These are phyloP conservation scores for Metschnikowia continentalis DNA, from an alignment of 805 yeast species.

Conservation along the genomic window DNA sequence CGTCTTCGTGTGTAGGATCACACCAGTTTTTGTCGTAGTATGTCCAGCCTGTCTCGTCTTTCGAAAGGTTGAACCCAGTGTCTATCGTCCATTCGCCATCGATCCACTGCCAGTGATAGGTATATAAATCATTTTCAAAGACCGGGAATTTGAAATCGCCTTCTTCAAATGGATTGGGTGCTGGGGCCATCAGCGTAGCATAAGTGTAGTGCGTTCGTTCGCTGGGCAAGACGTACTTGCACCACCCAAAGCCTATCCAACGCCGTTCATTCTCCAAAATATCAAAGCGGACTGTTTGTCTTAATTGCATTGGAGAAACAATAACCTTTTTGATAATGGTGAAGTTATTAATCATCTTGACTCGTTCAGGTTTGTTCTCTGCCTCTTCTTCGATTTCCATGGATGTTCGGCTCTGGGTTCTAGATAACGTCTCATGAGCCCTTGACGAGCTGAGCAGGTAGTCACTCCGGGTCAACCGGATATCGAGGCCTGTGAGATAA, in stretches of 20 bases:
- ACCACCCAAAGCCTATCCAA: slow-evolving; percentile 63
- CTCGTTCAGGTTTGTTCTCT: slow-evolving; percentile 7
- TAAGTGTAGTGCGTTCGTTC: slow-evolving; percentile 50
- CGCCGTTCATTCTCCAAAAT: slow-evolving; percentile 56
- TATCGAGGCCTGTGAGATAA: slow-evolving; percentile 40
- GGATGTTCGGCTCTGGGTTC: slow-evolving; percentile 11
- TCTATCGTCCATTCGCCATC: slow-evolving; percentile 51
- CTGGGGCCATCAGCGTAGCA: slow-evolving; percentile 28
- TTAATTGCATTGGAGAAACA: slow-evolving; percentile 39
- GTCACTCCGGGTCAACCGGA: slow-evolving; percentile 14
- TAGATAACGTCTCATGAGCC: slow-evolving; percentile 14
- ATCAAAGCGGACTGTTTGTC: slow-evolving; percentile 47
- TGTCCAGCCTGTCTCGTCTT: slow-evolving; percentile 48
- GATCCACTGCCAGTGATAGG: slow-evolving; percentile 54
- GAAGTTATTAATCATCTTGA: slow-evolving; percentile 31
- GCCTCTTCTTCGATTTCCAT: slow-evolving; percentile 5
- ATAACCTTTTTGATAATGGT: slow-evolving; percentile 35
- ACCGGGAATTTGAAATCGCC: slow-evolving; percentile 43
- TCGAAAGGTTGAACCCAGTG: slow-evolving; percentile 32
- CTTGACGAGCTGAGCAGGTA: slow-evolving; percentile 1
- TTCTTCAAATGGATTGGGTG: slow-evolving; percentile 22
- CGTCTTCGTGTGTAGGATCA: slow-evolving; percentile 36
- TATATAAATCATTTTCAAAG: slow-evolving; percentile 32
- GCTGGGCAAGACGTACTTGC: slow-evolving; percentile 44
- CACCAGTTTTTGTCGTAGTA: slow-evolving; percentile 53